phyloP scores from a whole-genome alignment of 1,284 basidiomycete genomes.

The Papiliotrema laurentii region DNA sequence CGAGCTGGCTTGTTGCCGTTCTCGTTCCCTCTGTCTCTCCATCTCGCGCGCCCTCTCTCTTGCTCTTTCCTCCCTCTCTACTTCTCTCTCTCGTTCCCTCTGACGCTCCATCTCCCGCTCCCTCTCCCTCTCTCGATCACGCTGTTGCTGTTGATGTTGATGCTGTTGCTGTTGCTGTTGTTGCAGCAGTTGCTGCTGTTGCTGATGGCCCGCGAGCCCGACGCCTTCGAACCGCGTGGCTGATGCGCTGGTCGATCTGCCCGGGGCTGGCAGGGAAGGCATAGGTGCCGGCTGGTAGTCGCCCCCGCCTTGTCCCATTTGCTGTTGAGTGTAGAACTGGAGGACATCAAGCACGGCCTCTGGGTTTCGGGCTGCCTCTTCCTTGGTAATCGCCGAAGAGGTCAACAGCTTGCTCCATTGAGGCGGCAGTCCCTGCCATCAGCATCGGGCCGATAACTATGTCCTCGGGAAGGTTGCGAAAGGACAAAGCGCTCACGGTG shows the following conservation, averaged over 20 bases:
- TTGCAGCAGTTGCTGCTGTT: conserved; percentile 8
- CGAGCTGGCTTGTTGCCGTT: not conserved
- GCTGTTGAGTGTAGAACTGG: conserved; percentile 97
- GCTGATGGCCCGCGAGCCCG: conserved; percentile 63
- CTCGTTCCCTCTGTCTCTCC: conserved; percentile 7
- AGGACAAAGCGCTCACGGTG: conserved; percentile 58
- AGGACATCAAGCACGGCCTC: conserved; percentile 96
- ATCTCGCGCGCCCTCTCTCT: conserved; percentile 3
- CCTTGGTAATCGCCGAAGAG: conserved; percentile 93
- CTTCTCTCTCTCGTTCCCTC: conserved; percentile 8
- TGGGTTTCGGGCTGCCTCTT: conserved; percentile 94
- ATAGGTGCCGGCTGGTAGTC: conserved; percentile 19
- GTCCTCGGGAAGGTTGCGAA: not conserved
- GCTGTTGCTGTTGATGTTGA: conserved; percentile 14
- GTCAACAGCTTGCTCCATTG: conserved; percentile 95
- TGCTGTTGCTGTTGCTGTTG: conserved; percentile 13
- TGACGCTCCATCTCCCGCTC: conserved; percentile 6
- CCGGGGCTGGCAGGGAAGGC: conserved; percentile 48
- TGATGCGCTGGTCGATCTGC: conserved; percentile 43
- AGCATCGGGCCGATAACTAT: too few relatives aligned
- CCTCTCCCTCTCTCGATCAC: conserved; percentile 14
- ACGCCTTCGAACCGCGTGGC: conserved; percentile 78
- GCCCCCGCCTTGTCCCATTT: conserved; percentile 51
- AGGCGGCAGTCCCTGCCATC: conserved; percentile 80
- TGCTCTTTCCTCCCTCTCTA: conserved; percentile 1